Base-by-base conservation (phyloP, 2,329 filamentous ascomycete genomes). In the Shiraia sp. region DNA sequence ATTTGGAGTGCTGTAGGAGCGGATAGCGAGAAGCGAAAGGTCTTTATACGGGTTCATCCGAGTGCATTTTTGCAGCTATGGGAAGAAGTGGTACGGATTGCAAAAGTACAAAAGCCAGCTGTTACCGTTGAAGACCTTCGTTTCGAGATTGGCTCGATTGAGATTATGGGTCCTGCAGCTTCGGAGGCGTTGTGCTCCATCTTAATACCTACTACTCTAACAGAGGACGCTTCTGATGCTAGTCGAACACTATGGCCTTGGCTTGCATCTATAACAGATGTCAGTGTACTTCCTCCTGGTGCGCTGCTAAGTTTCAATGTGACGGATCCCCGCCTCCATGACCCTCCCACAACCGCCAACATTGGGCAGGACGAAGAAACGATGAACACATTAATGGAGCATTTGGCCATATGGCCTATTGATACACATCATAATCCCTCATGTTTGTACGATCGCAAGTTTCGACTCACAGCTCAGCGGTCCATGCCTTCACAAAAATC, bases 11-110 rank as follows among this genome's bases (percentile, higher is more conserved):
- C 45, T 10, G 39, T 41, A 38, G 35, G 60, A 7, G 16, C 51
- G 46, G 41, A 61, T 32, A 39, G 41, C 50, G 48, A 56, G 3
- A 78, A 73, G 55, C 74, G 76, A 36, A 79, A 77, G 47, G 63
- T 88, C 1, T 82, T 92, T 41, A 69, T 96, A 36, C 79, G 91
- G 40, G 73, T 92, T 1, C 92, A 97, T 65, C 93, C 93, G 2
- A 86, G 90, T 14, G 86, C 87, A 6, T 92, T 90, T 57, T 70
- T 83, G 2, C 80, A 87, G 53, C 66, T 85, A 0, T 90, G 88
- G 75, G 75, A 82, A 15, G 78, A 86, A 45, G 66, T 90, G 2
- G 57, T 83, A 12, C 73, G 74, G 2, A 66, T 83, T 2, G 74
- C 75, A 13, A 85, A 81, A 57, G 76, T 79, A 47, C 79, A 82